These are phyloP conservation scores for Candida odintsovae DNA, from an alignment of 805 yeast genomes.

Conservation along the genomic window DNA sequence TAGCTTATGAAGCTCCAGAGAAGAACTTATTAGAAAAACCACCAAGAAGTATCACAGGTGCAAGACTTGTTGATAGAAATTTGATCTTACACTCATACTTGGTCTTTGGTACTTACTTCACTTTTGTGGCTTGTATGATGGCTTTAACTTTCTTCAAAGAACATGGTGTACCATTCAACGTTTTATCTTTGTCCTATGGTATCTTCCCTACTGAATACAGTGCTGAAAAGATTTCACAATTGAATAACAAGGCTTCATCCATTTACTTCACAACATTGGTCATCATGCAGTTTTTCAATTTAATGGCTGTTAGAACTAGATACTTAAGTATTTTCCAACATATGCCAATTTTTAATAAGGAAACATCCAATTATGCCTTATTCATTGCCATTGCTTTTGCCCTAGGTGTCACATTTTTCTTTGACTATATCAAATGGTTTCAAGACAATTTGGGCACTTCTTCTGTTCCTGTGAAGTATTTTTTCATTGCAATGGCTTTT, in stretches of 20 bases:
- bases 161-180: slow-evolving; percentile 30
- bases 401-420: slow-evolving; percentile 33
- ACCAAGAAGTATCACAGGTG: slow-evolving; percentile 39
- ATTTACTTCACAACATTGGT: slow-evolving; percentile 43
- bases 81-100: slow-evolving; percentile 39
- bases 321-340: slow-evolving; percentile 37
- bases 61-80: slow-evolving; percentile 33
- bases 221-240: slow-evolving; percentile 19
- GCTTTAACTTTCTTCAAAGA: slow-evolving; percentile 33
- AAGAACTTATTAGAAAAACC: slow-evolving; percentile 34
- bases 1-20: slow-evolving; percentile 41
- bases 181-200: slow-evolving; percentile 33
- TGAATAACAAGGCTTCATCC: slow-evolving; percentile 32
- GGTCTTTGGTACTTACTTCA: slow-evolving; percentile 34
- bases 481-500: slow-evolving; percentile 40
- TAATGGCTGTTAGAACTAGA: slow-evolving; percentile 38
- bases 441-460: slow-evolving; percentile 31
- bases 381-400: slow-evolving; percentile 32
- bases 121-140: slow-evolving; percentile 36
- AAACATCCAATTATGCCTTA: slow-evolving; percentile 17
- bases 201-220: slow-evolving; percentile 19
- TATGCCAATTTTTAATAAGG: slow-evolving; percentile 30
- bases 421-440: slow-evolving; percentile 37
- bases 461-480: slow-evolving; percentile 39
- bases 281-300: slow-evolving; percentile 41